phyloP scores from a whole-genome alignment of 2,329 filamentous ascomycete genomes.

The Grosmannia clavigera region DNA sequence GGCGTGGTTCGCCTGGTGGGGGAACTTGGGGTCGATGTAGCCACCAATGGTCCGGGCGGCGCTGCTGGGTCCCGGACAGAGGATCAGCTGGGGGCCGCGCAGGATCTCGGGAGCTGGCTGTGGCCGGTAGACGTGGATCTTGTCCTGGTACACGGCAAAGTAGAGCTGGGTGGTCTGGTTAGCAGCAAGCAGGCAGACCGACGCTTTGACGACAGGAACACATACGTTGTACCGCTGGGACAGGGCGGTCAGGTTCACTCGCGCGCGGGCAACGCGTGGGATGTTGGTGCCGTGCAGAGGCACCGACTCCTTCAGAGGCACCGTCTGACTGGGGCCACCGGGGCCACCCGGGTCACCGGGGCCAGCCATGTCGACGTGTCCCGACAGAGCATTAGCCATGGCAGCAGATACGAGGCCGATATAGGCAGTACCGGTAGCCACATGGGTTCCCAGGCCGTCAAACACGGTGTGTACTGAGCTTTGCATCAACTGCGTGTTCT shows the following conservation, averaged over 20 bases:
- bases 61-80: conserved; percentile 30
- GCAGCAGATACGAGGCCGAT: neutral
- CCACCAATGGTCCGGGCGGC: conserved; percentile 31
- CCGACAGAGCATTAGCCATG: neutral
- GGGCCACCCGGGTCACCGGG: neutral
- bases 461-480: neutral
- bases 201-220: neutral
- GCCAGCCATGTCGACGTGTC: neutral
- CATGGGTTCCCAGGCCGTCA: neutral
- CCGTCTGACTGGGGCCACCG: neutral
- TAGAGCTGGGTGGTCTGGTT: conserved; percentile 35
- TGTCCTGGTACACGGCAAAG: conserved; percentile 44
- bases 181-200: neutral
- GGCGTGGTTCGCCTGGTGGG: conserved; percentile 58
- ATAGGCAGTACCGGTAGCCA: neutral
- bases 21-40: conserved; percentile 34
- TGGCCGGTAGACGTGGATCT: conserved; percentile 45
- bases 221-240: conserved; percentile 45
- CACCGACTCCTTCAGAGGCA: neutral
- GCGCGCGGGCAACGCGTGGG: conserved; percentile 18
- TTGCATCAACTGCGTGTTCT: no score
- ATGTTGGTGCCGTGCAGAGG: conserved; percentile 7
- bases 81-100: conserved; percentile 35
- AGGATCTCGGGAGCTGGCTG: conserved; percentile 36
- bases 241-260: conserved; percentile 45